These are phyloP conservation scores for Phytophthora citrophthora DNA, from an alignment of 352 stramenopile genomes.

Conservation along the genomic window DNA sequence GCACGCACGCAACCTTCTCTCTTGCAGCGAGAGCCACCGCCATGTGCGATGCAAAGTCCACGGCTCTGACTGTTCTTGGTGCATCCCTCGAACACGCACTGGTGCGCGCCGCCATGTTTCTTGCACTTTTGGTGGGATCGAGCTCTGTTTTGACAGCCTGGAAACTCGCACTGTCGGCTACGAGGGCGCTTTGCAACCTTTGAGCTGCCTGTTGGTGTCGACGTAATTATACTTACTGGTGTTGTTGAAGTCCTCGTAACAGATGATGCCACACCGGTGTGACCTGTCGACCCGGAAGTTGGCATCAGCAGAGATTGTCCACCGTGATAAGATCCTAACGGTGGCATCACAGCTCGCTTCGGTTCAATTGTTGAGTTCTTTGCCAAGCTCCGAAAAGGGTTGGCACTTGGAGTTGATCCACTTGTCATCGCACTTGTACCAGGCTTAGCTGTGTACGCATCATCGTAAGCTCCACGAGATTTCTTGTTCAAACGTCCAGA, in stretches of 20 bases:
- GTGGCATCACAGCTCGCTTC: conserved; percentile 37
- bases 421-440: conserved; percentile 1
- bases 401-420: conserved; percentile 16
- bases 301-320: conserved; percentile 15
- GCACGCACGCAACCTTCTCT: conserved; percentile 79
- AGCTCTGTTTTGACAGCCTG: conserved; percentile 78
- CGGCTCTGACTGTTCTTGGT: conserved; percentile 90
- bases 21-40: conserved; percentile 82
- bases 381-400: conserved; percentile 41
- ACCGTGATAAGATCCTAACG: conserved; percentile 25
- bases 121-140: conserved; percentile 90
- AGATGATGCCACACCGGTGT: neutral
- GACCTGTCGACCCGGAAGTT: conserved; percentile 1
- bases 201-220: conserved; percentile 8
- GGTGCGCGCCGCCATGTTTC: conserved; percentile 87
- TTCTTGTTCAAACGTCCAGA: conserved; percentile 13
- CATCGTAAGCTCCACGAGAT: conserved; percentile 20
- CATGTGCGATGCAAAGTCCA: conserved; percentile 85
- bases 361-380: conserved; percentile 50
- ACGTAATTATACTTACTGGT: neutral
- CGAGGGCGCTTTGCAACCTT: conserved; percentile 45
- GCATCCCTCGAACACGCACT: conserved; percentile 85
- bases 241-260: neutral
- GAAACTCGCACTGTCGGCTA: conserved; percentile 73
- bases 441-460: conserved; percentile 14